A percentile compares a stretch with the other conserved stretches of the same genome.
These are phyloP conservation scores for Sporothrix dimorphospora DNA, from an alignment of 2,329 filamentous ascomycete genomes.

Conservation along the genomic window DNA sequence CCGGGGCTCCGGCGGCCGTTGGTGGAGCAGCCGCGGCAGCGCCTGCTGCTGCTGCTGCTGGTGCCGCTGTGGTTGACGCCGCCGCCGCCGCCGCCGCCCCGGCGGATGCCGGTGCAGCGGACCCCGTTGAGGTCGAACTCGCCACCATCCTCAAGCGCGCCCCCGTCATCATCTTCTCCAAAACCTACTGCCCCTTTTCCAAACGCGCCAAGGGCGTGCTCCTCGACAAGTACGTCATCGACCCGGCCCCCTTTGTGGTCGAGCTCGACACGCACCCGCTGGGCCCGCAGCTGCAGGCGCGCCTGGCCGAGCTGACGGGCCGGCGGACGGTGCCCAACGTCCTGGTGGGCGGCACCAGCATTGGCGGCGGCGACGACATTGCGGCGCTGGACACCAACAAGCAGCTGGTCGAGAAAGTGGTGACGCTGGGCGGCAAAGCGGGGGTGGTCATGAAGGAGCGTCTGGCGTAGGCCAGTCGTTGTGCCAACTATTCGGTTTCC, in stretches of 20 bases:
- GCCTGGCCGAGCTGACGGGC: constrained; percentile 73
- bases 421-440: constrained; percentile 70
- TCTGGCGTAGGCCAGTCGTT: constrained; percentile 36
- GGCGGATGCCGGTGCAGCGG: constrained; percentile 48
- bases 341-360: constrained; percentile 82
- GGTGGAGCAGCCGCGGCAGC: not conserved
- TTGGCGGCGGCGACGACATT: constrained; percentile 89
- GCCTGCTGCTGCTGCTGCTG: constrained; percentile 47
- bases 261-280: constrained; percentile 85
- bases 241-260: constrained; percentile 81
- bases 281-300: constrained; percentile 71
- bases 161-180: constrained; percentile 92
- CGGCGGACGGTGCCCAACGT: constrained; percentile 90
- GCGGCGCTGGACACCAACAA: constrained; percentile 68
- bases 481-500: not conserved
- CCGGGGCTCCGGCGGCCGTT: constrained; percentile 50
- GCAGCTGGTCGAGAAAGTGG: constrained; percentile 71
- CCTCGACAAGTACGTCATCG: constrained; percentile 80
- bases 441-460: constrained; percentile 57
- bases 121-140: constrained; percentile 70
- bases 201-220: constrained; percentile 83
- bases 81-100: constrained; percentile 43
- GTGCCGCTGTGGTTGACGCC: constrained; percentile 48
- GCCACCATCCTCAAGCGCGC: constrained; percentile 75
- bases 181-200: constrained; percentile 87